phyloP scores from a whole-genome alignment of 1,284 basidiomycete species.

The Afroboletus lepidellus region DNA sequence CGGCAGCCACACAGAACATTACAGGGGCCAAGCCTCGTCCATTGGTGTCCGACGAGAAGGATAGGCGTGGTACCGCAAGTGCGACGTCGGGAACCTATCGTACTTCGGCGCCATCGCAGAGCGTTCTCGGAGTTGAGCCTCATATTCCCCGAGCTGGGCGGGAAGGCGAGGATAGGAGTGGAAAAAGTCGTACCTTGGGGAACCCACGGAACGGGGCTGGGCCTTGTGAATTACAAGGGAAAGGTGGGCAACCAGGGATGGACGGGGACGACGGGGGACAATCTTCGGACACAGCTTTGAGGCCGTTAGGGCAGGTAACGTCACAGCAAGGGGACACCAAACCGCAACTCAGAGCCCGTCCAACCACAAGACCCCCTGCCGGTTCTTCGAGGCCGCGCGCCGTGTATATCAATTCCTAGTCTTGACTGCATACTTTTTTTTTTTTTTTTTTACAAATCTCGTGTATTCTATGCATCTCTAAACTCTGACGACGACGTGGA shows the following conservation, averaged over 20 bases:
- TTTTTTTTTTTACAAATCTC: too few species aligned
- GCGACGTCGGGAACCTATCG: too few species aligned
- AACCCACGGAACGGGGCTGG: too few species aligned
- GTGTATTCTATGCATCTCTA: slow-evolving; percentile 8
- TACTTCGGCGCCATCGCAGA: not conserved
- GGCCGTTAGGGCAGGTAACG: not conserved
- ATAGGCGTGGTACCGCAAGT: too few species aligned
- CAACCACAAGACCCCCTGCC: too few species aligned
- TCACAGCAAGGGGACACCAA: not conserved
- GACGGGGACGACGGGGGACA: not conserved
- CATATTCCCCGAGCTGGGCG: not conserved
- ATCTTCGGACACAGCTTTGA: not conserved
- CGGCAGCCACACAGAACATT: too few species aligned
- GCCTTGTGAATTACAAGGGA: too few species aligned
- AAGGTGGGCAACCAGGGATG: not conserved
- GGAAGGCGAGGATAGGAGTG: not conserved
- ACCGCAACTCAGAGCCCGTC: not conserved
- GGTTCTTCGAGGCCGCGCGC: not conserved
- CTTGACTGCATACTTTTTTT: slow-evolving; percentile 4
- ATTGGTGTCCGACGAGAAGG: too few species aligned
- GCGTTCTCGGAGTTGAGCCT: not conserved
- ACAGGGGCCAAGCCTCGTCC: too few species aligned
- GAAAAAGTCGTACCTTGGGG: too few species aligned
- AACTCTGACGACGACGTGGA: too few species aligned
- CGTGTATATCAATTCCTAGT: not conserved